Evolutionary conservation across 495 filamentous ascomycete genomes (phyloP), one percentile per base, ranked within the genome.

Genomic region (Podospora conica): DNA sequence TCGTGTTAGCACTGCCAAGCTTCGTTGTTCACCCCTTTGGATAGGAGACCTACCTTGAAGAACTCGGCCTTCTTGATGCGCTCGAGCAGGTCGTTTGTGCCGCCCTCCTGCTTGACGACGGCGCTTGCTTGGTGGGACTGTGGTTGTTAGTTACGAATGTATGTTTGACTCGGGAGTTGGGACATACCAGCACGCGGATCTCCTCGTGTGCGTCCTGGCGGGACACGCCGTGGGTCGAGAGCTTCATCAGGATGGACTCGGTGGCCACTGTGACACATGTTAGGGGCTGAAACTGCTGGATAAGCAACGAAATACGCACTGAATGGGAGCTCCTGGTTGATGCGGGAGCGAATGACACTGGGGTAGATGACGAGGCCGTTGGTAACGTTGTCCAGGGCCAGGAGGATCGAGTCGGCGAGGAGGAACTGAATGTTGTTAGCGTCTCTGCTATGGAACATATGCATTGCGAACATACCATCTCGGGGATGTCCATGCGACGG

Each of bases 141-240:
- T 22, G 9, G 5, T 9, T 1, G 59, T 61, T 20, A 61, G 59
- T 9, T 48, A 7, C n/a, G 10, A 11, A 33, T 22, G 9, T 9
- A n/a, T 3, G 1, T 0, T 21, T 7, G 1, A 23, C 20, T 4
- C 0, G 28, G 15, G 54, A 20, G 7, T 4, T 58, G 11, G 3
- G 21, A 27, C 69, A 29, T 71, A 71, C 70, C 65, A 97, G 83
- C 15, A 96, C 90, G 64, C 90, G 86, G 79, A 98, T 92, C 73
- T 92, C 81, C 80, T 98, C 95, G 75, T 98, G 96, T 3, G 95
- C 90, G 24, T 97, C 90, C 75, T 98, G 95, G 60, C 96, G 83
- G 53, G 87, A 91, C 15, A 82, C 84, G 28, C 92, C 92, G 69
- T 89, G 84, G 66, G 83, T 82, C 53, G 91, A 87, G 59, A 95